A percentile compares a stretch with the other conserved stretches of the same genome.
Evolutionary conservation across 2,329 filamentous ascomycete genomes (phyloP).

Genomic region (Fusarium concolor): DNA sequence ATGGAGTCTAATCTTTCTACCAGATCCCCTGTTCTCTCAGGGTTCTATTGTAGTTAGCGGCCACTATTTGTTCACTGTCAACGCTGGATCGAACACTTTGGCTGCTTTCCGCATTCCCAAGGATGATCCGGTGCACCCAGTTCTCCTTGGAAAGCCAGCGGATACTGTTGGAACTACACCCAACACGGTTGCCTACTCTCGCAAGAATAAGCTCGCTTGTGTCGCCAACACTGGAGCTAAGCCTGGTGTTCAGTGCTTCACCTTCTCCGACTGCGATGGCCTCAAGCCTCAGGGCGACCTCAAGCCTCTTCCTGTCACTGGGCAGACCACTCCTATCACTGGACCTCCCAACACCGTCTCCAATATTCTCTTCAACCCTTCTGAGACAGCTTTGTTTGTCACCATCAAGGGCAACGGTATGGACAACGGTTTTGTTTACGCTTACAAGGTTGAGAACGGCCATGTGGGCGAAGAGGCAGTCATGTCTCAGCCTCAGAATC

Average conservation of each 20-base stretch:
- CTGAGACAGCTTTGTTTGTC: conserved; percentile 3
- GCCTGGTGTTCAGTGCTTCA: conserved; percentile 16
- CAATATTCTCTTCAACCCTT: conserved; percentile 15
- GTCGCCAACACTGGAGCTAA: conserved; percentile 15
- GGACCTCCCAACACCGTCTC: conserved; percentile 10
- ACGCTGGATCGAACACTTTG: conserved; percentile 16
- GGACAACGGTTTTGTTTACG: neutral
- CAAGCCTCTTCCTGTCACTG: neutral
- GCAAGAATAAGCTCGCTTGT: conserved; percentile 3
- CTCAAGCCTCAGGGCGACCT: neutral
- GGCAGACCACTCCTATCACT: neutral
- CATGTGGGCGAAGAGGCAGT: neutral
- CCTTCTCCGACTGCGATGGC: neutral
- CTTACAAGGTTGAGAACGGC: neutral
- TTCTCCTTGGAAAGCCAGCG: neutral
- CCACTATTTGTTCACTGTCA: neutral
- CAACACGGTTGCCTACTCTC: conserved; percentile 12
- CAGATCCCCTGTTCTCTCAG: conserved; percentile 1
- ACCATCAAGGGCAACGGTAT: conserved; percentile 4
- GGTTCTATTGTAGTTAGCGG: neutral
- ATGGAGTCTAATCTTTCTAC: fast-evolving
- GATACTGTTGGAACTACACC: conserved; percentile 6
- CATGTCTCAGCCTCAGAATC: neutral
- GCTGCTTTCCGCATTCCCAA: conserved; percentile 3
- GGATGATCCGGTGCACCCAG: neutral